Evolutionary conservation across 2,329 filamentous ascomycete species (phyloP).

Genomic region (Claviceps fusiformis): DNA sequence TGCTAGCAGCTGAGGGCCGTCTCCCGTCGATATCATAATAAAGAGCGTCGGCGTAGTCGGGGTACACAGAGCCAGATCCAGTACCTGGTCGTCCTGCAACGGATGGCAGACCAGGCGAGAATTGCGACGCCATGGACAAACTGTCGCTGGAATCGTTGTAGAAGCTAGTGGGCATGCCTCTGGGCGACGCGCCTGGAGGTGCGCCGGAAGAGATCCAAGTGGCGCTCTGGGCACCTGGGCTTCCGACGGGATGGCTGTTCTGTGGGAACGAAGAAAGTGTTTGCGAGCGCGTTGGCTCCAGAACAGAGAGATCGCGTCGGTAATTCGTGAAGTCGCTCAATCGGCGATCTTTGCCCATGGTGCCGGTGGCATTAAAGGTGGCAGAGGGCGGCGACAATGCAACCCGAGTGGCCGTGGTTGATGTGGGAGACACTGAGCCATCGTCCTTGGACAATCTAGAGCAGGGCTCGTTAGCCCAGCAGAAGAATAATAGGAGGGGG

Average conservation of each 20-base stretch:
- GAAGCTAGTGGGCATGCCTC: conserved; percentile 43
- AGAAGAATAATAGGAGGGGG: neutral
- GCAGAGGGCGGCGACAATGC: conserved; percentile 33
- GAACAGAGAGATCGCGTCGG: conserved; percentile 55
- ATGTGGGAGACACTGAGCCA: conserved; percentile 37
- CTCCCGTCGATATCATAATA: conserved; percentile 54
- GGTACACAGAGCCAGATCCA: conserved; percentile 13
- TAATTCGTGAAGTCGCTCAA: conserved; percentile 54
- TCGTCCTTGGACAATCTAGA: conserved; percentile 19
- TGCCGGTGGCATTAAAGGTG: conserved; percentile 26
- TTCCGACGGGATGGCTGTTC: conserved; percentile 32
- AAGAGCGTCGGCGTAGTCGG: conserved; percentile 47
- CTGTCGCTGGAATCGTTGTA: conserved; percentile 67
- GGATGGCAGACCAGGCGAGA: conserved; percentile 57
- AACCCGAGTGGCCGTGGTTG: conserved; percentile 28
- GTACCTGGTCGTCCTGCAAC: conserved; percentile 15
- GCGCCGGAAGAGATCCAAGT: conserved; percentile 42
- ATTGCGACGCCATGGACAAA: conserved; percentile 45
- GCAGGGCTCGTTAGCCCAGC: neutral
- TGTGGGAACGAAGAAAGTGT: conserved; percentile 29
- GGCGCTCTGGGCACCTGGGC: conserved; percentile 37
- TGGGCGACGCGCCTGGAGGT: conserved; percentile 19
- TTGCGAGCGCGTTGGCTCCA: conserved; percentile 49
- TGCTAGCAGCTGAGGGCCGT: conserved; percentile 76
- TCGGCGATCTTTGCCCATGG: conserved; percentile 30